Conservation (phyloP, 257 asterid species). For the Echites panduratus region DNA sequence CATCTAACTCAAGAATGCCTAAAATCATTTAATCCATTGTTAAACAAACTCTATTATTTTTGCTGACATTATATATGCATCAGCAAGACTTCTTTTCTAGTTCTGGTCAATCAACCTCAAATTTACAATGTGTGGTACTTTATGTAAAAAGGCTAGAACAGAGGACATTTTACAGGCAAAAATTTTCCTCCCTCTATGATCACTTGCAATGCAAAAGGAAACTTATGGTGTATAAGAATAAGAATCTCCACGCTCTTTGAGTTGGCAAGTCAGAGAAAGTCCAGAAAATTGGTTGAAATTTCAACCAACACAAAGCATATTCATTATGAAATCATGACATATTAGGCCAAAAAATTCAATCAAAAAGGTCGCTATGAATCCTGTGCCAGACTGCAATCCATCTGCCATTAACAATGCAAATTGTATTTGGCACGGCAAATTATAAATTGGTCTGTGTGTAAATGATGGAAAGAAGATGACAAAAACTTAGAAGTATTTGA, state of each 20-base stretch:
- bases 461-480: too few relatives aligned
- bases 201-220: not conserved
- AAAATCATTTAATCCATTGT: not conserved
- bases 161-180: not conserved
- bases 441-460: too few relatives aligned
- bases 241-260: not conserved
- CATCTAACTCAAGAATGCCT: conserved; percentile 6
- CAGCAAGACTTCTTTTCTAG: not conserved
- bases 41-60: not conserved
- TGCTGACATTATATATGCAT: not conserved
- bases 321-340: not conserved
- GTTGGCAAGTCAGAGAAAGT: not conserved
- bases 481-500: too few relatives aligned
- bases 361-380: too few relatives aligned
- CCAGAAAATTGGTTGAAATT: not conserved
- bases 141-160: not conserved
- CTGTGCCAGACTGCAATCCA: too few relatives aligned
- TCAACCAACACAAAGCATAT: not conserved
- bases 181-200: not conserved
- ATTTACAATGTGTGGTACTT: not conserved
- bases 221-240: not conserved
- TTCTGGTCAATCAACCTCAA: not conserved
- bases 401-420: too few relatives aligned
- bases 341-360: not conserved
- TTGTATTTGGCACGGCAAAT: too few relatives aligned